These are phyloP conservation scores for Verticillium nonalfalfae DNA, from an alignment of 2,329 filamentous ascomycete species.

Conservation along the genomic window DNA sequence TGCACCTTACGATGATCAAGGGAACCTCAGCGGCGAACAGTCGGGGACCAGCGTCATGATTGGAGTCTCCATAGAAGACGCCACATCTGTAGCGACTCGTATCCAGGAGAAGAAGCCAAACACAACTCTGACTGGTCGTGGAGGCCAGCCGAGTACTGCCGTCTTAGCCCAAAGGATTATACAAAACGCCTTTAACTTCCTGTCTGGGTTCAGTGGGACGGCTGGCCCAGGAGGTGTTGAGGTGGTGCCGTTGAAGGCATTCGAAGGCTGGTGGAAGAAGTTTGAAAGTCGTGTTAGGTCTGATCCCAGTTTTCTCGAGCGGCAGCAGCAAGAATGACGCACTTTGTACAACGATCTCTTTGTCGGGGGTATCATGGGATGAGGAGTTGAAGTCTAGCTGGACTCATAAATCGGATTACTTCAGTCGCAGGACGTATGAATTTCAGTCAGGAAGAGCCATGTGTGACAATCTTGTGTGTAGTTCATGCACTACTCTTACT, in stretches of 20 bases:
- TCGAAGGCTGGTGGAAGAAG: constrained; percentile 97
- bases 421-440: no score
- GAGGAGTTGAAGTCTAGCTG: no score
- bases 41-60: constrained; percentile 53
- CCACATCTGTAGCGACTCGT: constrained; percentile 62
- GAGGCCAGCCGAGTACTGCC: constrained; percentile 54
- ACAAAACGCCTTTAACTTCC: constrained; percentile 93
- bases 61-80: constrained; percentile 77
- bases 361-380: neutral
- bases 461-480: no score
- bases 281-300: constrained; percentile 82
- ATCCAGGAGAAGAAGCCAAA: constrained; percentile 49
- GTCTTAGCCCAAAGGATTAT: constrained; percentile 89
- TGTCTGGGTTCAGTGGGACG: constrained; percentile 75
- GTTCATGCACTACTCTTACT: no score
- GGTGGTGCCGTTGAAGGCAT: constrained; percentile 87
- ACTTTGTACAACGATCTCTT: neutral
- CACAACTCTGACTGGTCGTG: constrained; percentile 13
- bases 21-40: constrained; percentile 10
- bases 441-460: no score
- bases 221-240: constrained; percentile 61
- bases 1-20: constrained; percentile 12
- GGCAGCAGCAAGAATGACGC: constrained; percentile 25
- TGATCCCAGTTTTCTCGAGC: constrained; percentile 86
- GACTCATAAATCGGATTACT: no score